Percentiles rank a stretch among this genome's conserved stretches.
Evolutionary conservation across 768 basidiomycete species (phyloP).

Genomic region (Cystofilobasidium ferigula): DNA sequence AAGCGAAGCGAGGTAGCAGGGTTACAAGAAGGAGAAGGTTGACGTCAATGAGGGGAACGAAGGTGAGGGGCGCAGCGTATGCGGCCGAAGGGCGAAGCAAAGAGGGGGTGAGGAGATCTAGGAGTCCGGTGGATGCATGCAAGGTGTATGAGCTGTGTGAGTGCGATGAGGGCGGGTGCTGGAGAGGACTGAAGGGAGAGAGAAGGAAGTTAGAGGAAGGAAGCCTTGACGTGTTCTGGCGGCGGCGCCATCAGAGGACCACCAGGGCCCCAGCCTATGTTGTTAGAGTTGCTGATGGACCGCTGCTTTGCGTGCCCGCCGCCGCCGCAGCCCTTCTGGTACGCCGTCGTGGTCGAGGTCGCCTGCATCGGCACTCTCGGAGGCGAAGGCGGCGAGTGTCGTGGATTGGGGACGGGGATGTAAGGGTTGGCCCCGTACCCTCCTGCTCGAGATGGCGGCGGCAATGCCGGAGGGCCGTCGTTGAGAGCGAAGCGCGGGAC

Average conservation of each 20-base stretch:
- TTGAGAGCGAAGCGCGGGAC: constrained; percentile 19
- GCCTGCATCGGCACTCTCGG: constrained; percentile 1
- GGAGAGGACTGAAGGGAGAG: neutral
- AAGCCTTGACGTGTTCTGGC: neutral
- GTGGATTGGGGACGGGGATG: constrained; percentile 2
- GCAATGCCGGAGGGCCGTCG: constrained; percentile 13
- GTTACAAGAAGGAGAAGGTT: no score
- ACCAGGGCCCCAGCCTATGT: constrained; percentile 20
- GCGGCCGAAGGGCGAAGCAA: no score
- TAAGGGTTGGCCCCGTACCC: constrained; percentile 11
- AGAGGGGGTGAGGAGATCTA: no score
- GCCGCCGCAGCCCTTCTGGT: constrained; percentile 31
- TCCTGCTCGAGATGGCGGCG: constrained; percentile 10
- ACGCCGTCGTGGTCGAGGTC: constrained; percentile 25
- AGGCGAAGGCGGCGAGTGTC: constrained; percentile 1
- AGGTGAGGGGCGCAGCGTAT: no score
- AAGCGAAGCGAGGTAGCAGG: no score
- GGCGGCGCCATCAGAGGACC: constrained; percentile 19
- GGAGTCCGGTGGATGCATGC: no score
- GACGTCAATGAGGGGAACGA: no score
- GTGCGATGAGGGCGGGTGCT: neutral
- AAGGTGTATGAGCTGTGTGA: no score
- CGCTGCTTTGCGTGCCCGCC: constrained; percentile 38
- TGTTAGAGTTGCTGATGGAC: constrained; percentile 30
- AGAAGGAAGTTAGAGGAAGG: neutral